Conservation (phyloP, 352 stramenopile genomes). For the Pythium periplocum region DNA sequence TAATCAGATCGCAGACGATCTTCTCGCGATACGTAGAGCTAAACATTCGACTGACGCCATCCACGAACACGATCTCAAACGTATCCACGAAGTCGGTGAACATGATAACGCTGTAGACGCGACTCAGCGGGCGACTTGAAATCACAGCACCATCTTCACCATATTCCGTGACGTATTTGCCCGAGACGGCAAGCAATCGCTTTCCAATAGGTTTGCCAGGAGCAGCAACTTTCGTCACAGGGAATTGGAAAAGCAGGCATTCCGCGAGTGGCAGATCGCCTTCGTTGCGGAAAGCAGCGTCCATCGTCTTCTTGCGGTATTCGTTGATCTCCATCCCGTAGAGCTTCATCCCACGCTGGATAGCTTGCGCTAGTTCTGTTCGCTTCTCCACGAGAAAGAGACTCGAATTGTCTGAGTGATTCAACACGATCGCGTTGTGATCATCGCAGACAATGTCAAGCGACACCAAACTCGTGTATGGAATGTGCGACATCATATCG, state of each 20-base stretch:
- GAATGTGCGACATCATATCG: constrained; percentile 75
- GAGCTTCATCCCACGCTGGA: constrained; percentile 62
- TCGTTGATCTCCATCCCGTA: constrained; percentile 83
- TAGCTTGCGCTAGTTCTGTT: constrained; percentile 64
- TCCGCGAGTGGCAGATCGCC: constrained; percentile 19
- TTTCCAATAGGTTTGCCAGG: constrained; percentile 28
- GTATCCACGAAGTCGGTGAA: constrained; percentile 52
- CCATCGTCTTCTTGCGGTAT: constrained; percentile 79
- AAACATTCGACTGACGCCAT: constrained; percentile 68
- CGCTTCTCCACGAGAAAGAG: constrained; percentile 62
- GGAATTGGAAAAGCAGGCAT: constrained; percentile 61
- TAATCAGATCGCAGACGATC: constrained; percentile 68
- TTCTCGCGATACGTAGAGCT: constrained; percentile 60
- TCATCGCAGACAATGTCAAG: constrained; percentile 80
- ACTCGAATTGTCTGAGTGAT: constrained; percentile 81
- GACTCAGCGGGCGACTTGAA: constrained; percentile 58
- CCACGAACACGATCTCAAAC: constrained; percentile 74
- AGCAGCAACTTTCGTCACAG: constrained; percentile 53
- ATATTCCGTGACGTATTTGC: constrained; percentile 68
- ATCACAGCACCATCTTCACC: constrained; percentile 47
- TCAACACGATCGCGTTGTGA: constrained; percentile 61
- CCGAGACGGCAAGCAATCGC: constrained; percentile 54
- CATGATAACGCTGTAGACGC: constrained; percentile 68
- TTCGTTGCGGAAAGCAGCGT: constrained; percentile 46
- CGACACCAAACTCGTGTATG: constrained; percentile 77